Evolutionary conservation across 2,329 filamentous ascomycete species (phyloP).

Genomic region (Pseudogymnoascus sp.): DNA sequence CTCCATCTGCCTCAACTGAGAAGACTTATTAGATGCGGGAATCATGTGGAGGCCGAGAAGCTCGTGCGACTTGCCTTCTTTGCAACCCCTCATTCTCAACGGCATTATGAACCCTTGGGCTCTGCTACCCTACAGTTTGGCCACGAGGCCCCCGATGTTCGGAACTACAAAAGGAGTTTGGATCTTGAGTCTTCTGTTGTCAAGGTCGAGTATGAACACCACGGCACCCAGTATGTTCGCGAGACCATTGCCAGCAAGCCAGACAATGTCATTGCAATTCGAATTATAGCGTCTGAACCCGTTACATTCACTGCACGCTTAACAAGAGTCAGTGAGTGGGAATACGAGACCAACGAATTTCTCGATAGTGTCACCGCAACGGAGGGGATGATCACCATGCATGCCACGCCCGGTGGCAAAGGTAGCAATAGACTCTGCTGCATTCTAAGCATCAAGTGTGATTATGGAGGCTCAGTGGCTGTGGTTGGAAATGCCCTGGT

Average conservation of each 20-base stretch:
- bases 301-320: slow-evolving; percentile 24
- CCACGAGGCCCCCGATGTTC: slow-evolving; percentile 24
- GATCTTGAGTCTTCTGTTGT: slow-evolving; percentile 29
- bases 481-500: slow-evolving; percentile 29
- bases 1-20: slow-evolving; percentile 32
- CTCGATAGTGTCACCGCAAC: slow-evolving; percentile 29
- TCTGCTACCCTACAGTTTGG: slow-evolving; percentile 33
- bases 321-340: slow-evolving; percentile 31
- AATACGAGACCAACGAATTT: slow-evolving; percentile 36
- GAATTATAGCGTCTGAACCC: slow-evolving; percentile 16
- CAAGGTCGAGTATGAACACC: slow-evolving; percentile 29
- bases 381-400: slow-evolving; percentile 30
- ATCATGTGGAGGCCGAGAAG: slow-evolving; percentile 34
- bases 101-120: slow-evolving; percentile 38
- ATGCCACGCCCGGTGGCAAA: slow-evolving; percentile 30
- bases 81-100: slow-evolving; percentile 36
- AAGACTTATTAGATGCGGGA: slow-evolving; percentile 32
- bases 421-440: slow-evolving; percentile 29
- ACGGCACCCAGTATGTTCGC: slow-evolving; percentile 25
- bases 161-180: slow-evolving; percentile 29
- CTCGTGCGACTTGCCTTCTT: slow-evolving; percentile 35
- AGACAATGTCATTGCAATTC: slow-evolving; percentile 32
- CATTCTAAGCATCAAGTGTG: slow-evolving; percentile 21
- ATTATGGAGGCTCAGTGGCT: slow-evolving; percentile 22
- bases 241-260: slow-evolving; percentile 33